These are phyloP conservation scores for Radiomyces spectabilis DNA, from an alignment of 192 early-diverging fungal genomes.

Conservation along the genomic window DNA sequence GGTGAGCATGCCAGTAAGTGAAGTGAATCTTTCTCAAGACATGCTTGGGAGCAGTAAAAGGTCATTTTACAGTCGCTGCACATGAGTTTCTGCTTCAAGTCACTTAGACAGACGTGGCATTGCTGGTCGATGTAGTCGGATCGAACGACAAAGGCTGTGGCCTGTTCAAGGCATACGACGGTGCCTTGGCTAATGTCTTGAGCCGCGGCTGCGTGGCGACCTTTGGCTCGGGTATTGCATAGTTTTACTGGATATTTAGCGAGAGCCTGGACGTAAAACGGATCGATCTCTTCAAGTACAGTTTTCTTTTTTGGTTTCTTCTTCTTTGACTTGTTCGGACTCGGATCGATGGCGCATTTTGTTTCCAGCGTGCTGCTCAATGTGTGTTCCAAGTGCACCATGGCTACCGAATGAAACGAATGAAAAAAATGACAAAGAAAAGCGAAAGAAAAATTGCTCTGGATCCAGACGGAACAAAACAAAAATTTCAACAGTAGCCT, in stretches of 20 bases:
- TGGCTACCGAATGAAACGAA: too few species aligned
- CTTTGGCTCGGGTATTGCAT: constrained; percentile 35
- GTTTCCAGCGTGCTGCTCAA: too few species aligned
- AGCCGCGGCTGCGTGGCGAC: constrained; percentile 41
- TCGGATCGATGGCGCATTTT: too few species aligned
- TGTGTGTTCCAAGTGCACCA: too few species aligned
- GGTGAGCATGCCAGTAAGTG: constrained; percentile 17
- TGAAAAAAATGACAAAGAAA: too few species aligned
- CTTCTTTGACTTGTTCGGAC: too few species aligned
- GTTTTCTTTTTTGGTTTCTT: not conserved
- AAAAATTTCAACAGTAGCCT: too few species aligned
- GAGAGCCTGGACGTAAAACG: not conserved
- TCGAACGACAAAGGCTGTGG: constrained; percentile 45
- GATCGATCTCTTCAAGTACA: not conserved
- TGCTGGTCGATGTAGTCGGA: constrained; percentile 41
- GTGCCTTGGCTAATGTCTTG: constrained; percentile 38
- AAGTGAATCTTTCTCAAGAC: constrained; percentile 24
- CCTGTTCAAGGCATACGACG: constrained; percentile 39
- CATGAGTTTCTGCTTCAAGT: constrained; percentile 3
- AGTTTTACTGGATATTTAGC: constrained; percentile 5
- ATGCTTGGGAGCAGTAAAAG: constrained; percentile 28
- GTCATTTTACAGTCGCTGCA: constrained; percentile 31
- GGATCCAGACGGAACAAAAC: too few species aligned
- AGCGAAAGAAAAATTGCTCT: too few species aligned
- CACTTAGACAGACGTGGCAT: constrained; percentile 44